Base-by-base conservation (phyloP, 768 basidiomycete species). In the Fomitopsis serialis region DNA sequence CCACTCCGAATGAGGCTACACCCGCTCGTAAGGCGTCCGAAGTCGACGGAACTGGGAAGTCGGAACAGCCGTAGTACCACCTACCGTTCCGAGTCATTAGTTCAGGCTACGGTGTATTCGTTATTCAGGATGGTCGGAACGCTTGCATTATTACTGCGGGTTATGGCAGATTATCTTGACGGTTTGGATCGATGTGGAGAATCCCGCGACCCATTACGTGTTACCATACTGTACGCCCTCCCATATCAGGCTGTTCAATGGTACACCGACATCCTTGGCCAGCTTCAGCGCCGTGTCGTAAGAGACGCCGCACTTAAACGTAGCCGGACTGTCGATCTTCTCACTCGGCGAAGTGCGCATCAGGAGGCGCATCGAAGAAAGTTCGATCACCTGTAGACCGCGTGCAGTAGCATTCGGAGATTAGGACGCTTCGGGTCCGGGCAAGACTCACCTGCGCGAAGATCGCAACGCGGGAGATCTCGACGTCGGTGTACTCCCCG, bases 401-500 rank as follows among this genome's bases (percentile, higher is more conserved):
- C 2, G 29, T 32, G 29, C 29, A 11, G 11, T 32, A 32, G n/a
- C n/a, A n/a, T n/a, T n/a, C n/a, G n/a, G n/a, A n/a, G n/a, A n/a
- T n/a, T n/a, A n/a, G n/a, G n/a, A n/a, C n/a, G n/a, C n/a, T n/a
- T n/a, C n/a, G n/a, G n/a, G n/a, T n/a, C n/a, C n/a, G n/a, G n/a
- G n/a, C n/a, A n/a, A n/a, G 29, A 32, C 37, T 40, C 37, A 40
- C 37, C 1, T 77, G 71, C 15, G 77, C 75, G 53, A 78, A 79
- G 1, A 87, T 68, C 5, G 81, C 79, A 6, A 85, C 77, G 27
- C 87, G 73, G 15, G 78, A 70, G 13, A 82, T 75, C 60, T 91
- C 89, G 77, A 82, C 82, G 62, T 91, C 89, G 0, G 87, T 86
- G 37, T 85, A 78, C 58, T 89, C 87, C 2, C 87, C 88, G 1